Evolutionary conservation across 164 flowering plant genomes (phyloP), one percentile per base, ranked within the genome.

Genomic region (Kingdonia uniflora): DNA sequence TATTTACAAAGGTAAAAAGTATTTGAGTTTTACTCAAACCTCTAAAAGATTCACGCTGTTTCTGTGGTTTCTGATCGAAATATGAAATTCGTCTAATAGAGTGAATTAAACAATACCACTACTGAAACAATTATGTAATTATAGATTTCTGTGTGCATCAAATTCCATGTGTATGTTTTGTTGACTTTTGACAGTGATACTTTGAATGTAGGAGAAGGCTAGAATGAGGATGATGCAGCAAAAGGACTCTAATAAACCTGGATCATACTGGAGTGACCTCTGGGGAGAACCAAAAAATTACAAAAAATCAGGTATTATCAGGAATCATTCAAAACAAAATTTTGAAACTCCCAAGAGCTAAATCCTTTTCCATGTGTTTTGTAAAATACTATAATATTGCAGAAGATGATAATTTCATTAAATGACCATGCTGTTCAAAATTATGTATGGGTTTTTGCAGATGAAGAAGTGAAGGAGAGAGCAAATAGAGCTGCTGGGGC

Each of bases 401-500:
- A n/a, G n/a, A n/a, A n/a, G n/a, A n/a, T n/a, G n/a, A n/a, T n/a
- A n/a, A n/a, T 29, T 29, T 29, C 4, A 29, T 29, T 8, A 29
- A 29, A 29, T 3, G 4, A 29, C 8, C 8, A 29, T 29, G 35
- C 35, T 29, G 6, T 29, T 8, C 17, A 20, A 13, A 57, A 11
- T 48, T 42, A 29, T 47, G 42, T 19, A 24, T 38, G 55, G 19
- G 20, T 46, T 23, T 45, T 61, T 59, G 66, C 87, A 85, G 98
- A 78, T 61, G 95, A 84, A 57, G 88, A 87, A 59, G 75, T 63
- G 42, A 74, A 82, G 50, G 88, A 87, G 61, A 77, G 96, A 71
- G 79, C 95, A 51, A 78, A 56, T 22, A 59, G 80, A 69, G 85
- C 96, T 21, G 98, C 96, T 7, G 94, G 88, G 2, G 95, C 95